A percentile compares a stretch with the other conserved stretches of the same genome.
Conservation (phyloP, 805 yeast species). For the Starmerella kuoi region DNA sequence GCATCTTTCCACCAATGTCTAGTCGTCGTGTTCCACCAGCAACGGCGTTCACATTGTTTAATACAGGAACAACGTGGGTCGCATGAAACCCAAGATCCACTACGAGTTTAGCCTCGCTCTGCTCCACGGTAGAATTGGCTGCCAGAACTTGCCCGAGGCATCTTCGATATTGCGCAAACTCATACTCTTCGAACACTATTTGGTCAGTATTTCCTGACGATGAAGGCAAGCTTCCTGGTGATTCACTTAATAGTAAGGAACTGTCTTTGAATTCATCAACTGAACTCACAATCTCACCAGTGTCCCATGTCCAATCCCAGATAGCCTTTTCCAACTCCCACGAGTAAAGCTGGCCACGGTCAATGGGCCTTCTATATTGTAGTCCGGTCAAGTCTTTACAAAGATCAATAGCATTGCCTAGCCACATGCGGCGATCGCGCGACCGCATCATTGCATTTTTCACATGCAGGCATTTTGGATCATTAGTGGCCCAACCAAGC, state of each 20-base stretch:
- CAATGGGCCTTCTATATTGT: conserved; percentile 67
- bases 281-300: conserved; percentile 8
- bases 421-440: conserved; percentile 55
- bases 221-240: conserved; percentile 70
- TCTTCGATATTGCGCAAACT: conserved; percentile 57
- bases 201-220: conserved; percentile 79
- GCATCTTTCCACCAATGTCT: conserved; percentile 75
- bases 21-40: conserved; percentile 67
- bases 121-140: conserved; percentile 16
- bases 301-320: conserved; percentile 70
- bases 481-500: conserved; percentile 37
- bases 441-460: conserved; percentile 65
- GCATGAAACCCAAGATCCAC: conserved; percentile 81
- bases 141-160: conserved; percentile 32
- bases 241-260: conserved; percentile 61
- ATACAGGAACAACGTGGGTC: conserved; percentile 78
- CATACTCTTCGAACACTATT: conserved; percentile 87
- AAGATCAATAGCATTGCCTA: conserved; percentile 56
- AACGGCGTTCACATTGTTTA: conserved; percentile 68
- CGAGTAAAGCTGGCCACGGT: conserved; percentile 74
- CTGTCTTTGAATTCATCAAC: conserved; percentile 36
- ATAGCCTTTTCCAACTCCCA: conserved; percentile 85
- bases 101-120: conserved; percentile 55
- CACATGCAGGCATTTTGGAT: conserved; percentile 36
- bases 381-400: conserved; percentile 67